A percentile compares a stretch with the other conserved stretches of the same genome.
These are phyloP conservation scores for Debaryomyces subglobosus DNA, from an alignment of 1,139 yeast species.

Conservation along the genomic window DNA sequence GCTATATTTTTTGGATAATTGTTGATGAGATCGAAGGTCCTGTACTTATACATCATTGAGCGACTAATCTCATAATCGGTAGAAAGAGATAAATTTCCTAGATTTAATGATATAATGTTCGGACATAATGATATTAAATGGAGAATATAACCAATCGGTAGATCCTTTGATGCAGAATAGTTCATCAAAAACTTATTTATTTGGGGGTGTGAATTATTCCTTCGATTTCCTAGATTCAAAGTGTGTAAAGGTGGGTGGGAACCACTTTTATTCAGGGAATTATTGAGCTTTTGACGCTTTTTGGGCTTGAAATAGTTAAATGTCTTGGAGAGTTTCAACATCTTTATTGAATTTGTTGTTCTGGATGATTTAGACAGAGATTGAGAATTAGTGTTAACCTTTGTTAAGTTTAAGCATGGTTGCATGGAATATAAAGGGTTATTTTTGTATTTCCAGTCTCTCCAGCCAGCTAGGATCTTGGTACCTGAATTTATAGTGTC, in stretches of 20 bases:
- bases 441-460: slow-evolving; percentile 81
- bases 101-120: slow-evolving; percentile 50
- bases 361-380: slow-evolving; percentile 22
- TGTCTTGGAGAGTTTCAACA: slow-evolving; percentile 22
- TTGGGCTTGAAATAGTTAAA: slow-evolving; percentile 29
- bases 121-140: slow-evolving; percentile 64
- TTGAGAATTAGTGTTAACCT: slow-evolving; percentile 31
- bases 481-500: slow-evolving; percentile 16
- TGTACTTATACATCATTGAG: slow-evolving; percentile 37
- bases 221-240: not conserved
- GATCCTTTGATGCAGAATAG: slow-evolving; percentile 62
- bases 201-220: slow-evolving; percentile 50
- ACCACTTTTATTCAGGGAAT: not conserved
- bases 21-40: slow-evolving; percentile 41
- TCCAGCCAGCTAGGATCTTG: slow-evolving; percentile 69
- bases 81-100: slow-evolving; percentile 59
- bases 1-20: slow-evolving; percentile 40
- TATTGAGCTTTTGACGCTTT: slow-evolving; percentile 18
- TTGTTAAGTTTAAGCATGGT: slow-evolving; percentile 25
- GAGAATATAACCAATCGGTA: slow-evolving; percentile 69
- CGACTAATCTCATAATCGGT: slow-evolving; percentile 56
- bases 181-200: slow-evolving; percentile 59
- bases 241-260: not conserved
- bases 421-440: slow-evolving; percentile 62
- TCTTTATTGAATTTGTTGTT: slow-evolving; percentile 18